Conservation (phyloP, 1,284 basidiomycete genomes). For the Ustilago vetiveriae region DNA sequence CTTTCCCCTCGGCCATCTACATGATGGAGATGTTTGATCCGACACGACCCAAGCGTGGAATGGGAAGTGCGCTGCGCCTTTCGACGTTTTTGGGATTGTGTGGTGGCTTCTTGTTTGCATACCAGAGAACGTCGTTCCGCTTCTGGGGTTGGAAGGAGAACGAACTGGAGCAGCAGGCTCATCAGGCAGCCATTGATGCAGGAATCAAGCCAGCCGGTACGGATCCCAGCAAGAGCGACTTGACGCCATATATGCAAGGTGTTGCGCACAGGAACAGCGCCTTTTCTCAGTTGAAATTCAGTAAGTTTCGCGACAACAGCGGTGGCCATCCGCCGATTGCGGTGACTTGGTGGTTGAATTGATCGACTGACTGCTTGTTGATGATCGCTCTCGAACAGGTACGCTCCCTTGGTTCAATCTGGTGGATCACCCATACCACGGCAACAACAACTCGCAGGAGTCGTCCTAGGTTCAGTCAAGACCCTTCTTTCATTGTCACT, state of each 20-base stretch:
- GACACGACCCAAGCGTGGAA: slow-evolving; percentile 50
- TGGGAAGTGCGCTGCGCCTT: slow-evolving; percentile 56
- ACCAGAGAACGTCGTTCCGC: slow-evolving; percentile 83
- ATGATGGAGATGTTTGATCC: slow-evolving; percentile 63
- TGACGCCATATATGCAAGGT: slow-evolving; percentile 87
- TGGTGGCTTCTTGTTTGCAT: slow-evolving; percentile 92
- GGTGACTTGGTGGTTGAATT: too few species aligned
- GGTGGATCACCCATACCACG: slow-evolving; percentile 64
- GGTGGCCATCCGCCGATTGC: background rate
- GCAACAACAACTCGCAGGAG: slow-evolving; percentile 29
- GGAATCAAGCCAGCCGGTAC: slow-evolving; percentile 51
- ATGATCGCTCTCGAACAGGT: slow-evolving; percentile 24
- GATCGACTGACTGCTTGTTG: background rate
- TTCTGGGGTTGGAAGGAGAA: slow-evolving; percentile 99
- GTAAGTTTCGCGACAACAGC: slow-evolving; percentile 37
- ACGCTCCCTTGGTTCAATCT: slow-evolving; percentile 67
- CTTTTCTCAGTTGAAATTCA: slow-evolving; percentile 76
- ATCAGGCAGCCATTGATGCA: slow-evolving; percentile 42
- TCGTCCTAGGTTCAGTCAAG: slow-evolving; percentile 14
- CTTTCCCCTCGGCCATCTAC: slow-evolving; percentile 79
- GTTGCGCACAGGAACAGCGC: slow-evolving; percentile 88
- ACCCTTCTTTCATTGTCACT: too few species aligned
- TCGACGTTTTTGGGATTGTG: slow-evolving; percentile 72
- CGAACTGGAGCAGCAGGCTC: slow-evolving; percentile 66
- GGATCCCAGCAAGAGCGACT: slow-evolving; percentile 72